Evolutionary conservation across 1,139 yeast species (phyloP).

Genomic region (Taiozyma onychis): DNA sequence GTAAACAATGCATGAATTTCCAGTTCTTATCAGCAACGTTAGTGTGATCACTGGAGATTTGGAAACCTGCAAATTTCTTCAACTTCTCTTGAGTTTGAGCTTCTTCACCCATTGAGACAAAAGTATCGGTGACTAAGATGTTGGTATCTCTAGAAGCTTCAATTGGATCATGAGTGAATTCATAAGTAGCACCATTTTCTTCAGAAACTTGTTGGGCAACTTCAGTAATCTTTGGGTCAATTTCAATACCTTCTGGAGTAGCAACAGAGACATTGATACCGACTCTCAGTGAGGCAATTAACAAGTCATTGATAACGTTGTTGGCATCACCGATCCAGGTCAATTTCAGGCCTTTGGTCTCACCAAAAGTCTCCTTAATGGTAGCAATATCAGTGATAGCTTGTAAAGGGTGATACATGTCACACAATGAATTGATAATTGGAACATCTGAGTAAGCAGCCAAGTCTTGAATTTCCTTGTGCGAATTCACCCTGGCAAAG

Average conservation of each 20-base stretch:
- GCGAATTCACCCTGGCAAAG: constrained; percentile 90
- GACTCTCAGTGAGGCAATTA: constrained; percentile 81
- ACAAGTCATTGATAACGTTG: constrained; percentile 88
- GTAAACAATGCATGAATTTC: constrained; percentile 96
- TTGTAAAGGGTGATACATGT: constrained; percentile 88
- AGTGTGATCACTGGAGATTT: constrained; percentile 66
- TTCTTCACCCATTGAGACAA: constrained; percentile 98
- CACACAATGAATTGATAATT: constrained; percentile 89
- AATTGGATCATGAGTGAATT: constrained; percentile 66
- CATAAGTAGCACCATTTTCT: constrained; percentile 50
- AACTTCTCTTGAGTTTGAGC: constrained; percentile 64
- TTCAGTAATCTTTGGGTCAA: constrained; percentile 50
- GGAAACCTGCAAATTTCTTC: constrained; percentile 80
- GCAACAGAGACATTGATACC: constrained; percentile 85
- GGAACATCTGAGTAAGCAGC: constrained; percentile 80
- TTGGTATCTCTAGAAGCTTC: constrained; percentile 70
- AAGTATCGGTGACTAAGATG: constrained; percentile 92
- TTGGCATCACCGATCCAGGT: constrained; percentile 98
- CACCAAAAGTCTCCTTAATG: constrained; percentile 69
- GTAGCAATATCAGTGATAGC: constrained; percentile 90
- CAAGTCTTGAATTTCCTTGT: constrained; percentile 73
- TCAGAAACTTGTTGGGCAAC: constrained; percentile 50
- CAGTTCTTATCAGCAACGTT: constrained; percentile 55
- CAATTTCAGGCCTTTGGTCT: constrained; percentile 49
- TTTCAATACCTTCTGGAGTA: constrained; percentile 68